A percentile compares a stretch with the other conserved stretches of the same genome.
These are phyloP conservation scores for Entamoeba dispar DNA, from an alignment of 208 protist species.

Conservation along the genomic window DNA sequence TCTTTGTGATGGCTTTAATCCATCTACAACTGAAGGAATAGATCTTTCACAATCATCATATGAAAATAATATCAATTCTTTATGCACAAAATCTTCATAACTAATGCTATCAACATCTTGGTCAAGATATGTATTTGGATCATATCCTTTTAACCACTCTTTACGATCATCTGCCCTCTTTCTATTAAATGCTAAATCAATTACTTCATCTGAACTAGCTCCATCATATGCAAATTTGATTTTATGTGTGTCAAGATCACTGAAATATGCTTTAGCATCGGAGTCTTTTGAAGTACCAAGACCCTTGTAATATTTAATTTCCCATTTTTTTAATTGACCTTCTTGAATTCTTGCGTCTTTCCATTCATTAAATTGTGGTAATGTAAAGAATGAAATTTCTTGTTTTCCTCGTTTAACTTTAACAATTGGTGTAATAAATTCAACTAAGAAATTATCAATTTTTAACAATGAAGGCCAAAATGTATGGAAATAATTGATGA, in stretches of 20 bases:
- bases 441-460: conserved; percentile 75
- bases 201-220: conserved; percentile 59
- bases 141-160: not conserved
- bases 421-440: conserved; percentile 99
- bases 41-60: conserved; percentile 65
- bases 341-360: conserved; percentile 45
- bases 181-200: conserved; percentile 92
- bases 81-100: conserved; percentile 87
- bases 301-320: conserved; percentile 93
- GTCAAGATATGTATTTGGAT: conserved; percentile 32
- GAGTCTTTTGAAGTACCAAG: conserved; percentile 35
- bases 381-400: conserved; percentile 83
- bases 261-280: conserved; percentile 98
- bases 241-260: conserved; percentile 73
- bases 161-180: conserved; percentile 81
- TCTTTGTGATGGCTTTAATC: conserved; percentile 93
- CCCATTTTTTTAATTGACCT: conserved; percentile 49
- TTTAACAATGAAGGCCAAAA: conserved; percentile 92
- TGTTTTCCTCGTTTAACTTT: conserved; percentile 61
- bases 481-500: conserved; percentile 89
- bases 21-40: conserved; percentile 79
- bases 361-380: conserved; percentile 91
- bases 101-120: conserved; percentile 57
- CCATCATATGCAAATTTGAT: conserved; percentile 68
- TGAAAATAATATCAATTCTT: conserved; percentile 98